Evolutionary conservation across 495 filamentous ascomycete species (phyloP), one percentile per base, ranked within the genome.

Genomic region (Penicillium simplicissimum): DNA sequence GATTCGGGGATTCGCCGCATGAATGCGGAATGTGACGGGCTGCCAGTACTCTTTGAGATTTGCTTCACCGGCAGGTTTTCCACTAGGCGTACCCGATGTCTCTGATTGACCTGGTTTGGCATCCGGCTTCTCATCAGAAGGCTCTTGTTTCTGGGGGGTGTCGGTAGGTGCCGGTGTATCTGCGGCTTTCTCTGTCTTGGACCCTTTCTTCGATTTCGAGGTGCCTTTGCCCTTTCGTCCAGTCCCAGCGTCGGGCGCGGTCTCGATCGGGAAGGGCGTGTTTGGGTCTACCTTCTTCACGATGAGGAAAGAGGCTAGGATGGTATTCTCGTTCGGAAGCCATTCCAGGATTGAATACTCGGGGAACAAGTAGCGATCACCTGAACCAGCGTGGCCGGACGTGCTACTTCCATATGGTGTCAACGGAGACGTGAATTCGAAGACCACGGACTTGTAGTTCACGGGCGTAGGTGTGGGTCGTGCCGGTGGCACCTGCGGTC

Each of bases 341-440:
- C 77, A 90, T 69, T 98, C 93, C 8, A 98, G 75, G 47, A 98
- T 90, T 58, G 88, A 88, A 67, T 91, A 84, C 70, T 90, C 92
- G 0, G 95, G 95, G 68, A 98, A 95, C 19, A 93, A 72, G 69
- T 92, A 98, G 19, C 93, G 87, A 69, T 97, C 95, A 10, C 92
- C 92, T 17, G 84, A 85, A 14, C 83, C 84, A 9, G 85, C 88
- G 34, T 88, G 85, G 52, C 88, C 87, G 2, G 85, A 81, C 0
- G 77, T 76, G 35, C 73, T 76, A 58, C 73, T 81, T 69, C 79
- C 77, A 34, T 80, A 80, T 1, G 79, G 78, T 13, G 79, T 80
- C 54, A 81, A 62, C 0, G 79, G 79, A 10, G 79, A 82, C 1
- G 79, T 80, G 65, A 97, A 96, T 69, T 97, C 94, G 56, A 98